phyloP scores from a whole-genome alignment of 805 yeast genomes.

The Metschnikowia bowlesiae region DNA sequence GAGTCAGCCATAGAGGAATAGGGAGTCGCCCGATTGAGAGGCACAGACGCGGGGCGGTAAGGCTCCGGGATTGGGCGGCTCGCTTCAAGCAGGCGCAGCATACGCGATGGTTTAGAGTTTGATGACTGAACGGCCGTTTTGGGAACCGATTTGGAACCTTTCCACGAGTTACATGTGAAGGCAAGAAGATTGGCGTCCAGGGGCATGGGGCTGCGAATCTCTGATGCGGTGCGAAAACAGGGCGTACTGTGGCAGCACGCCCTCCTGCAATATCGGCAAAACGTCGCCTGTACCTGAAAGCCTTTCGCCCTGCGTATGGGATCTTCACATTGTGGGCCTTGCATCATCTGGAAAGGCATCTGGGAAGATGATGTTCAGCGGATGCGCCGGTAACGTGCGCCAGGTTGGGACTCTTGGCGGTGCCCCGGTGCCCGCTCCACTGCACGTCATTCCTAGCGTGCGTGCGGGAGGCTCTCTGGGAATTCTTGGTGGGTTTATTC shows the following conservation, averaged over 20 bases:
- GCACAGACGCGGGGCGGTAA: background rate
- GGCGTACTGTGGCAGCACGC: slow-evolving; percentile 1
- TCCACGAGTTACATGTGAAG: background rate
- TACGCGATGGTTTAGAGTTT: background rate
- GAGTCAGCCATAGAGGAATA: no score
- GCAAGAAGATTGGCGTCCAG: background rate
- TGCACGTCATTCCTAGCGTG: no score
- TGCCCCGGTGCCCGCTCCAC: no score
- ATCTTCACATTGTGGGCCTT: background rate
- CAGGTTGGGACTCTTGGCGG: no score
- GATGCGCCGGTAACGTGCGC: no score
- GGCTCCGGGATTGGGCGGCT: background rate
- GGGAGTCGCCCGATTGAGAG: no score
- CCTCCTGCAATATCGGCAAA: background rate
- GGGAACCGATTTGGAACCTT: background rate
- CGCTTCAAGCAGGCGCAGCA: no score
- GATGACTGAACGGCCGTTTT: background rate
- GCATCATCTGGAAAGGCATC: no score
- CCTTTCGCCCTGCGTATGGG: no score
- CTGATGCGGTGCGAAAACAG: background rate
- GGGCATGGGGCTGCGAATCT: slow-evolving; percentile 2
- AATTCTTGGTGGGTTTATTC: no score
- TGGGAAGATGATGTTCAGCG: no score
- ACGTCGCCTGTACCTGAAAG: background rate
- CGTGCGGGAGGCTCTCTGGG: no score